These are phyloP conservation scores for Lyophyllum semitale DNA, from an alignment of 768 basidiomycete species.

Conservation along the genomic window DNA sequence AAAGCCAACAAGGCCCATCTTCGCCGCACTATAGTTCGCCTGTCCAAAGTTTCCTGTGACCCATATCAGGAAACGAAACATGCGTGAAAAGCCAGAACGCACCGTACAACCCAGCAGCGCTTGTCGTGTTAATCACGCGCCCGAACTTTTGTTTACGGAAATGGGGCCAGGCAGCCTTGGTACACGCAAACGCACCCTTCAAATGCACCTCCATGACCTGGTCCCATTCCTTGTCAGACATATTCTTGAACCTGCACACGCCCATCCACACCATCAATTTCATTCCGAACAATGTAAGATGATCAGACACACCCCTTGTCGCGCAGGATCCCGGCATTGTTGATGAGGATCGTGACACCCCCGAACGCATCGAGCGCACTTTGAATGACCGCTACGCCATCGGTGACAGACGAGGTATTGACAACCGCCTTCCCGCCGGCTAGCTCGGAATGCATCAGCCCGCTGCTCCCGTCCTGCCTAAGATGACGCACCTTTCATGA, in stretches of 20 bases:
- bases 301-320: slow-evolving; percentile 63
- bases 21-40: slow-evolving; percentile 96
- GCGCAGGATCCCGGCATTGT: slow-evolving; percentile 92
- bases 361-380: slow-evolving; percentile 87
- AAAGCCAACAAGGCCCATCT: slow-evolving; percentile 93
- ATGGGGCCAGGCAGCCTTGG: slow-evolving; percentile 94
- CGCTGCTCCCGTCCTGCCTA: slow-evolving; percentile 1
- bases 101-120: slow-evolving; percentile 94
- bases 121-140: slow-evolving; percentile 91
- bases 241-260: slow-evolving; percentile 83
- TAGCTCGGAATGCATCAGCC: slow-evolving; percentile 28
- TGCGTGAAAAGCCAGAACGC: slow-evolving; percentile 18
- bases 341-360: slow-evolving; percentile 82
- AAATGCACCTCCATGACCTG: slow-evolving; percentile 87
- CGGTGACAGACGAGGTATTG: slow-evolving; percentile 84
- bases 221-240: slow-evolving; percentile 95
- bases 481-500: slow-evolving; percentile 62
- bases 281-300: neutral
- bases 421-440: slow-evolving; percentile 88
- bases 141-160: slow-evolving; percentile 96
- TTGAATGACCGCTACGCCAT: slow-evolving; percentile 85
- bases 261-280: slow-evolving; percentile 2
- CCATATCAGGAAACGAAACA: neutral
- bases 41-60: slow-evolving; percentile 88
- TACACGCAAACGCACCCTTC: slow-evolving; percentile 90